These are phyloP conservation scores for Wallacemonas sp. DNA, from an alignment of 208 protist species.

Conservation along the genomic window DNA sequence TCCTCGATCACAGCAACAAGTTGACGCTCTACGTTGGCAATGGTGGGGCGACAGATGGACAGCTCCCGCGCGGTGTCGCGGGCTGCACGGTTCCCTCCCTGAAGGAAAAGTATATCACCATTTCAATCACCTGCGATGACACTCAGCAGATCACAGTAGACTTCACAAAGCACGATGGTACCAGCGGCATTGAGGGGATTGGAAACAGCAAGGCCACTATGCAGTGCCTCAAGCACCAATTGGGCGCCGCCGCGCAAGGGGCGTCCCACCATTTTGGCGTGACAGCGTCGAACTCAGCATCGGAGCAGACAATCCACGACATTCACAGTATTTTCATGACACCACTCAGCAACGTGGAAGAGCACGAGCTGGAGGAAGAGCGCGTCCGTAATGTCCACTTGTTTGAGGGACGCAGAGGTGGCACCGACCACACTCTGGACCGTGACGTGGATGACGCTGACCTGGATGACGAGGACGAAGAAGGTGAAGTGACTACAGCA, in stretches of 20 bases:
- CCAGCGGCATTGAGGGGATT: neutral
- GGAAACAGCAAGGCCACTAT: too few relatives aligned
- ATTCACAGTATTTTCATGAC: constrained; percentile 48
- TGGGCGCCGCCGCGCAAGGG: too few relatives aligned
- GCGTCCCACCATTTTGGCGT: constrained; percentile 33
- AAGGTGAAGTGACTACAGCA: neutral
- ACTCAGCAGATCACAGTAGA: constrained; percentile 14
- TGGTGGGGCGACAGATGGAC: neutral
- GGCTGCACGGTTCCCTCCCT: constrained; percentile 21
- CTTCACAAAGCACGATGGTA: constrained; percentile 21
- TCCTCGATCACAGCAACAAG: constrained; percentile 36
- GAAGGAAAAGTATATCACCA: constrained; percentile 34
- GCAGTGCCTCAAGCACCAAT: too few relatives aligned
- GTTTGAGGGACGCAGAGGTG: constrained; percentile 13
- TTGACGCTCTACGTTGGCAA: constrained; percentile 26
- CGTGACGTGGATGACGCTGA: neutral
- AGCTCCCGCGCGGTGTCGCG: neutral
- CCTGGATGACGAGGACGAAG: neutral
- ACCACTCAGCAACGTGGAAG: constrained; percentile 23
- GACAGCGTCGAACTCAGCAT: constrained; percentile 24
- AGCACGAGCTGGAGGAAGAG: constrained; percentile 25
- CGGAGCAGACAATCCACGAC: constrained; percentile 28
- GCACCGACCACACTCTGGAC: neutral
- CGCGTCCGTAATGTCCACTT: constrained; percentile 3
- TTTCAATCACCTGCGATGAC: constrained; percentile 23